Evolutionary conservation across 768 basidiomycete genomes (phyloP), one percentile per base, ranked within the genome.

Genomic region (Chalciporus chontae): DNA sequence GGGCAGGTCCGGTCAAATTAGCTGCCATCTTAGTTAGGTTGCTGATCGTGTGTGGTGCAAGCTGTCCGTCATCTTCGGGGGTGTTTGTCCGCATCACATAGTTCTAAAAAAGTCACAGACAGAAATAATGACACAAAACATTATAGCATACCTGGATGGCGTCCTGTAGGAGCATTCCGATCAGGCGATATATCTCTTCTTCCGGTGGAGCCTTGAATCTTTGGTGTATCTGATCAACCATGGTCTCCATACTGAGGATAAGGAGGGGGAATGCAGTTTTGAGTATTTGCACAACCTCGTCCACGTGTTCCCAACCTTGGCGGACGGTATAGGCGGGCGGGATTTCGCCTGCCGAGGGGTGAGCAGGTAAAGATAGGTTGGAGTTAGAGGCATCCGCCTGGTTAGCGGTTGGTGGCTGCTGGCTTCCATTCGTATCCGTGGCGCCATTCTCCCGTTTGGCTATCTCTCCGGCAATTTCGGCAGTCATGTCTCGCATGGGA

Each of bases 261-360:
- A 99, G 78, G 7, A 99, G 77, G 0, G 96, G 96, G 76, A 94
- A 96, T 0, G 91, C 86, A 0, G 95, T 96, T 72, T 99, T 98
- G 60, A 98, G 76, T 32, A 91, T 84, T 63, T 94, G 87, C 37
- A 94, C 81, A 50, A 98, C 83, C 63, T 98, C 96, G 18, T 99
- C 96, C 7, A 96, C 84, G 59, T 88, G 79, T 47, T 98, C 95
- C 79, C 83, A 90, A 23, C 90, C 82, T 58, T 89, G 87, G 27
- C 85, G 80, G 42, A 77, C 71, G 43, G 65, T 68, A 51, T 59
- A 67, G 26, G 49, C 50, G 42, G 58, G 53, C 66, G 66, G 57
- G 14, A 51, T 43, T n/a, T 63, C 61, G 24, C 57, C 38, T 14
- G 46, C 8, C 9, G 56, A 24, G 40, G 60, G 58, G 3, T 59